Evolutionary conservation across 2,329 filamentous ascomycete genomes (phyloP).

Genomic region (Trichoderma cornu-damae): DNA sequence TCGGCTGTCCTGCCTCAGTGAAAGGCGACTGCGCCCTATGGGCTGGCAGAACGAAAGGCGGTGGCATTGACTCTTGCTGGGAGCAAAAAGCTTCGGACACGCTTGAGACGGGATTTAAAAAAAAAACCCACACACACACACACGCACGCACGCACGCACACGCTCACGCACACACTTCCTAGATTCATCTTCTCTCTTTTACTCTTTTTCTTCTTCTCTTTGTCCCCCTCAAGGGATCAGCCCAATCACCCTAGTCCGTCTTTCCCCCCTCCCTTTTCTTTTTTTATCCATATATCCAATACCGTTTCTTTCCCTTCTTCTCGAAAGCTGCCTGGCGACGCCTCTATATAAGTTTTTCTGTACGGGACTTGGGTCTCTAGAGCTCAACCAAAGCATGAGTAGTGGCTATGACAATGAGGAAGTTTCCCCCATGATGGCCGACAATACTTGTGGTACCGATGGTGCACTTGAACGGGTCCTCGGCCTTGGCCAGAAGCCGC

Average conservation of each 20-base stretch:
- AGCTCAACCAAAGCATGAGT: constrained; percentile 31
- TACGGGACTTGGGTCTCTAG: constrained; percentile 2
- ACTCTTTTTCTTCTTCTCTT: constrained; percentile 5
- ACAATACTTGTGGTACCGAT: constrained; percentile 42
- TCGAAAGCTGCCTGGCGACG: neutral
- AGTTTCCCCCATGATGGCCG: constrained; percentile 41
- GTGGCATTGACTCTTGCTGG: constrained; percentile 1
- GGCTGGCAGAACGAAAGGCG: constrained; percentile 16
- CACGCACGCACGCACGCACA: no score
- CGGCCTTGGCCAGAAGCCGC: constrained; percentile 32
- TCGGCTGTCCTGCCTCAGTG: neutral
- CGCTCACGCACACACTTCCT: constrained; percentile 4
- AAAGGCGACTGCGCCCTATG: neutral
- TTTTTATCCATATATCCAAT: neutral
- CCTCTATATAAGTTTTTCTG: neutral
- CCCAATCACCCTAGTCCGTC: neutral
- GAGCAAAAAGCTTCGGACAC: neutral
- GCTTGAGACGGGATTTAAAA: neutral
- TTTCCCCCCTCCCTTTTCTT: neutral
- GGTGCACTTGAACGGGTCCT: constrained; percentile 39
- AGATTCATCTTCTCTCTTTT: neutral
- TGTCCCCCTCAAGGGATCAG: neutral
- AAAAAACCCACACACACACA: no score
- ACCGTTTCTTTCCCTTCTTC: neutral
- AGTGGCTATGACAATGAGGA: constrained; percentile 25